Percentiles rank a stretch among this genome's conserved stretches.
Evolutionary conservation across 2,329 filamentous ascomycete species (phyloP).

Genomic region (Zymoseptoria tritici): DNA sequence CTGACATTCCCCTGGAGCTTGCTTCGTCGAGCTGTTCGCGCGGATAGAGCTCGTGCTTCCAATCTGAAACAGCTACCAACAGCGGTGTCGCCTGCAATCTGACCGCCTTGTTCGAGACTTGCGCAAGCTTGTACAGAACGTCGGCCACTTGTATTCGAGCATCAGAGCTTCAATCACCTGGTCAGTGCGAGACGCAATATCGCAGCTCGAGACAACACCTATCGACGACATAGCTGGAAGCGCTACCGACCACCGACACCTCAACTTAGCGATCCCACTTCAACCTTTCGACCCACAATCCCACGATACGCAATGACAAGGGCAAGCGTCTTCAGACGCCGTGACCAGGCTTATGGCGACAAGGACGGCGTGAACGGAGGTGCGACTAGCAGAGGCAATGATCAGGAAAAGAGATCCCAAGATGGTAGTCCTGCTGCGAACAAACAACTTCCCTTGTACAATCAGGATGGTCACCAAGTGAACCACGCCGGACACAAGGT

Average conservation of each 20-base stretch:
- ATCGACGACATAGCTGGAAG: neutral
- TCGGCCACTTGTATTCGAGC: too few relatives aligned
- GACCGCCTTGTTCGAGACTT: neutral
- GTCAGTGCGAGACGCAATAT: neutral
- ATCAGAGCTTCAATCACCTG: neutral
- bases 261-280: neutral
- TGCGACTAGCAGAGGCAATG: neutral
- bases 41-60: neutral
- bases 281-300: neutral
- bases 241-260: neutral
- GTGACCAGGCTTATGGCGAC: neutral
- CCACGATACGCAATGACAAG: neutral
- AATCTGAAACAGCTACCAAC: neutral
- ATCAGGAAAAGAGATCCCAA: neutral
- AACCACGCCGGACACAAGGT: conserved; percentile 41
- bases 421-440: neutral
- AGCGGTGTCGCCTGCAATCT: neutral
- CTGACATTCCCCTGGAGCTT: neutral
- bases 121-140: neutral
- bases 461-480: conserved; percentile 25
- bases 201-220: neutral
- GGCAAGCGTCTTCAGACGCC: neutral
- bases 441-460: conserved; percentile 17
- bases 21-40: neutral
- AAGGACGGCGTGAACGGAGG: neutral